A percentile compares a stretch with the other conserved stretches of the same genome.
phyloP scores from a whole-genome alignment of 495 filamentous ascomycete species.

The Jackrogersella multiformis region DNA sequence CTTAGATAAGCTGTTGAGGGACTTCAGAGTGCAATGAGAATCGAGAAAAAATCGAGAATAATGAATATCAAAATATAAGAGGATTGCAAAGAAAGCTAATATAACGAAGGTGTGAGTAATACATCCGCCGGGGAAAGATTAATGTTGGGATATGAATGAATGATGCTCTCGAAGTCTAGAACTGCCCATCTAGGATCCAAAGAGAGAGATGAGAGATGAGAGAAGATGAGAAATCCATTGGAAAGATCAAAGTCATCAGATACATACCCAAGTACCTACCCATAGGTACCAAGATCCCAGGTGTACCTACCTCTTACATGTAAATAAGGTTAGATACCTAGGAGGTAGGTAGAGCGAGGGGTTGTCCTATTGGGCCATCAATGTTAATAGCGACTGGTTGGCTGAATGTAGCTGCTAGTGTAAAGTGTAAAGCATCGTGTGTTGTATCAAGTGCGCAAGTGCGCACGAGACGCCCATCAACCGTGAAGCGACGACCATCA shows the following conservation, averaged over 20 bases:
- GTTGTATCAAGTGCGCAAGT: neutral
- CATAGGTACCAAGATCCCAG: too few species aligned
- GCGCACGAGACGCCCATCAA: neutral
- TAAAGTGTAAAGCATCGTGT: neutral
- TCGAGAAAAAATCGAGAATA: neutral
- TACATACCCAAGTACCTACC: too few species aligned
- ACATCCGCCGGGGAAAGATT: neutral
- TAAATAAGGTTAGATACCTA: too few species aligned
- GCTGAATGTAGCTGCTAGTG: neutral
- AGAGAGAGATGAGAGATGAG: neutral
- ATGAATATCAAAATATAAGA: neutral
- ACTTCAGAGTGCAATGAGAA: too few species aligned
- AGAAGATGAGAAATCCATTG: neutral
- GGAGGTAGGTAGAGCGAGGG: too few species aligned
- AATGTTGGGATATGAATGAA: neutral
- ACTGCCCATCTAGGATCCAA: neutral
- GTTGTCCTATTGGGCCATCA: too few species aligned
- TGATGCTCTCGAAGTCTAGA: neutral
- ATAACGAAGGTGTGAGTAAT: neutral
- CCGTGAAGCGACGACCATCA: too few species aligned
- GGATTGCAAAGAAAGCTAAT: neutral
- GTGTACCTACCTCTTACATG: too few species aligned
- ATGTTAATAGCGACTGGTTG: too few species aligned
- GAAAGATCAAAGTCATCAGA: neutral
- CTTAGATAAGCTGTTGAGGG: too few species aligned